A percentile compares a stretch with the other conserved stretches of the same genome.
These are phyloP conservation scores for Colletotrichum destructivum DNA, from an alignment of 2,329 filamentous ascomycete species.

Conservation along the genomic window DNA sequence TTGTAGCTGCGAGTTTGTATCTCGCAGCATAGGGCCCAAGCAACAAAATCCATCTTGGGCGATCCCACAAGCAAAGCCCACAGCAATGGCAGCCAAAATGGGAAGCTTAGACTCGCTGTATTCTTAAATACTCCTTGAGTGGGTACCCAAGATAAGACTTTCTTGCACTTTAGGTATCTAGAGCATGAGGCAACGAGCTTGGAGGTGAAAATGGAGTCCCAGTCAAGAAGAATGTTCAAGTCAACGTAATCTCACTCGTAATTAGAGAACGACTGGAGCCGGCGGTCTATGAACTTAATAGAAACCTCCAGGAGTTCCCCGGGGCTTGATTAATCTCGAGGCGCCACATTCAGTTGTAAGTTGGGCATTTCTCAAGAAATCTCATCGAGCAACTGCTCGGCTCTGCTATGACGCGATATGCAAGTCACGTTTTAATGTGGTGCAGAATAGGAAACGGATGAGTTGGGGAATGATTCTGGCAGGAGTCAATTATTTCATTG, in stretches of 20 bases:
- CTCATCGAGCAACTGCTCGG: too few relatives aligned
- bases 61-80: not conserved
- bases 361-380: not conserved
- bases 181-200: not conserved
- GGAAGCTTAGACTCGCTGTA: not conserved
- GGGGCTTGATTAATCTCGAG: not conserved
- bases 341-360: not conserved
- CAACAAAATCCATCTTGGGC: not conserved
- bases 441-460: too few relatives aligned
- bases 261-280: not conserved
- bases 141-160: too few relatives aligned
- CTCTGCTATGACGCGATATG: too few relatives aligned
- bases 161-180: too few relatives aligned
- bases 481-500: too few relatives aligned
- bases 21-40: not conserved
- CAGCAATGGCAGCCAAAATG: not conserved
- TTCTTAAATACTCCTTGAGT: not conserved
- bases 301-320: fast-evolving
- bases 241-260: not conserved
- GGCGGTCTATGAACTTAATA: not conserved
- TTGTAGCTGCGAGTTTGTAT: not conserved
- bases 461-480: too few relatives aligned
- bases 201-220: not conserved
- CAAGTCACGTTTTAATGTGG: too few relatives aligned
- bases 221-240: not conserved